Evolutionary conservation across 306 rosid genomes (phyloP), one percentile per base, ranked within the genome.

Genomic region (Vigna hirtella): DNA sequence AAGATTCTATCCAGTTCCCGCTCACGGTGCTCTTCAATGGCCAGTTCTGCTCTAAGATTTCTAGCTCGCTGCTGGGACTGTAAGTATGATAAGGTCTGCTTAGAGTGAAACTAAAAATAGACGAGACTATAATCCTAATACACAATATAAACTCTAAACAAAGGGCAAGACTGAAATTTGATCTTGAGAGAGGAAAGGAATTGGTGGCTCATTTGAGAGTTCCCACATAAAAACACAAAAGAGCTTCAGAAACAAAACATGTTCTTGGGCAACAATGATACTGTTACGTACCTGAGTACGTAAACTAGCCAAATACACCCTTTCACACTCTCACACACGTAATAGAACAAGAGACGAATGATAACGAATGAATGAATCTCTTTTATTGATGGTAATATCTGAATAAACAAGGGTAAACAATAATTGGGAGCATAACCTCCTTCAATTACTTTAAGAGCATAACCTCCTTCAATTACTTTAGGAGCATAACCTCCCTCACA

Each of bases 31-130:
- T 95, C 98, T 85, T 95, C 98, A 52, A 91, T 92, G 66, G 97
- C 97, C 80, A 95, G 85, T 78, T 95, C 97, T 72, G 90, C 91
- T 72, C 83, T 83, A 63, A 95, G 96, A 88, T 81, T 85, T 88
- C 92, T 91, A 52, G 97, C 91, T 20, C 93, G 91, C 40, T 92
- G 98, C 15, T 82, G 87, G 59, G 98, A 91, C 98, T 95, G 90
- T 82, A 86, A 72, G 76, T 77, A 84, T 80, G 34, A 76, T 59
- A 69, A 72, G 43, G 40, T 52, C 47, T 63, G 59, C 53, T 78
- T 20, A 80, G 32, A 79, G 76, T 26, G 67, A 48, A 70, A 51
- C 20, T 70, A 28, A 24, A 49, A 71, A 57, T 71, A 81, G 61
- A 70, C 67, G 32, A 56, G n/a, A 78, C 70, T 69, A 20, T 22